Evolutionary conservation across 129 eudicot species (phyloP).

Genomic region (Lactuca sativa): DNA sequence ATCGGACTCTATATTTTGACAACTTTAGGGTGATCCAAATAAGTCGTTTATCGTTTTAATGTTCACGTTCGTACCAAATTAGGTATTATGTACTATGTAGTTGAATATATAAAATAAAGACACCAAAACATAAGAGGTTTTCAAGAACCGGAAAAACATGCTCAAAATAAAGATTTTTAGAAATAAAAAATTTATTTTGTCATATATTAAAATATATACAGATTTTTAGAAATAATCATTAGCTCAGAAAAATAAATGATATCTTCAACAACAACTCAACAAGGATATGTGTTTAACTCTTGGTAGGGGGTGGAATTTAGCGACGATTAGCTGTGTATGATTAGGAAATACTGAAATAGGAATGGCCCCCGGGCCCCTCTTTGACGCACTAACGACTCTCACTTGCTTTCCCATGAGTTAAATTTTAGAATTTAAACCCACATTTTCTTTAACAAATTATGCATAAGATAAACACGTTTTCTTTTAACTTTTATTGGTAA

Average conservation of each 20-base stretch:
- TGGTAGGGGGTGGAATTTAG: slow-evolving; percentile 37
- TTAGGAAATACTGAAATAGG: slow-evolving; percentile 10
- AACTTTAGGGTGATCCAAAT: too few species aligned
- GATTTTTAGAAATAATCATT: background rate
- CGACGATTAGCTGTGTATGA: slow-evolving; percentile 38
- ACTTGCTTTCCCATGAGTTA: slow-evolving; percentile 2
- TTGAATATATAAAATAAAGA: too few species aligned
- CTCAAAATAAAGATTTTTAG: too few species aligned
- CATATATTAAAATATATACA: too few species aligned
- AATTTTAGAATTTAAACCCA: slow-evolving; percentile 13
- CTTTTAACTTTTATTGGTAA: too few species aligned
- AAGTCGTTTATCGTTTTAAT: too few species aligned
- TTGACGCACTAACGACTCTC: slow-evolving; percentile 6
- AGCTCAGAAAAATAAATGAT: background rate
- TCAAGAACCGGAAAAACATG: too few species aligned
- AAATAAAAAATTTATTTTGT: too few species aligned
- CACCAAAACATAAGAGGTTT: too few species aligned
- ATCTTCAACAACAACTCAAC: background rate
- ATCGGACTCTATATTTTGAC: too few species aligned
- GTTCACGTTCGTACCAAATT: too few species aligned
- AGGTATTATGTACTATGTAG: too few species aligned
- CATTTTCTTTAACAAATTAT: background rate
- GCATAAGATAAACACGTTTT: background rate
- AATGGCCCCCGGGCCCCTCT: slow-evolving; percentile 21
- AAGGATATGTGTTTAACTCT: slow-evolving; percentile 33